Base-by-base conservation (phyloP, 352 stramenopile genomes). In the Globisporangium viniferum region DNA sequence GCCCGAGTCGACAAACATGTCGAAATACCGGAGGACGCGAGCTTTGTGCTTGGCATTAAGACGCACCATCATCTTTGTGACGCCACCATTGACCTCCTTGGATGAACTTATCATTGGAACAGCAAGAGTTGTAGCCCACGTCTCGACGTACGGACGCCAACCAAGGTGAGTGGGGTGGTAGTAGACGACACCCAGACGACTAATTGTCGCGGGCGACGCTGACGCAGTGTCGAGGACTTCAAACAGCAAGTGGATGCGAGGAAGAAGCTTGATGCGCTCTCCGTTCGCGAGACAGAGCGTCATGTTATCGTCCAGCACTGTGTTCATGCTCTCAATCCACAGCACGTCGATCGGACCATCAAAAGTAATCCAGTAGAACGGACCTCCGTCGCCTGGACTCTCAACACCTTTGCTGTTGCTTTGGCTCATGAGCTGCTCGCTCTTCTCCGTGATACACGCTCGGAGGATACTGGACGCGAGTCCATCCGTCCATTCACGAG, bases 161-260 rank as follows among this genome's bases (percentile, higher is more conserved):
- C 82, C 84, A 2, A 96, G 72, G 36, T 86, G 81, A 7, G 68
- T 72, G 0, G 72, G 71, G 35, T 88, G 78, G 63, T 98, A 96
- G 71, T 98, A 98, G 8, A 98, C 80, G 29, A 98, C 90, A 41
- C 93, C 94, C 12, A 97, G 84, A 2, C 92, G 86, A 54, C 88
- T 97, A 9, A 98, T 92, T 18, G 94, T 98, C 10, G 94, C 94
- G 3, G 94, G 94, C 1, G 91, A 98, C 5, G 94, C 94, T 4
- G 91, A 92, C 4, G 80, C 79, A 1, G 97, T 91, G 71, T 98
- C 92, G 22, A 87, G 80, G 2, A 98, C 92, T 76, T 98, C 94
- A 69, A 98, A 98, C 2, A 98, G 62, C 70, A 97, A 81, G 60
- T 97, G 95, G 71, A 98, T 98, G 36, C 75, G 80, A 0, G 75